Conservation (phyloP, 2,329 filamentous ascomycete genomes). For the Plenodomus lindquistii region DNA sequence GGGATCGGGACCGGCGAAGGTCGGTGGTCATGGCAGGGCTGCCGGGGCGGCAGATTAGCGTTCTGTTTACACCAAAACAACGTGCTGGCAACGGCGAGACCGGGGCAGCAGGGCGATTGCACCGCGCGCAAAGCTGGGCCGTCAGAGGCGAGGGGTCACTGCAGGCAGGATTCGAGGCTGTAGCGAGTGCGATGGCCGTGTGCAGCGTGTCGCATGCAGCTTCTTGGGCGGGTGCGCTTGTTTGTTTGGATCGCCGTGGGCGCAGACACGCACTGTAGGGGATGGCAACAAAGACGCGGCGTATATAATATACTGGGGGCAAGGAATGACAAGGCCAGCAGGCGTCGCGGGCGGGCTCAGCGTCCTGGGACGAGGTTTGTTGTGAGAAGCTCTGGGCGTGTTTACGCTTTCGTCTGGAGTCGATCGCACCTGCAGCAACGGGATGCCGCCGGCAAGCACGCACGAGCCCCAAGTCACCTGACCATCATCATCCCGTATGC, state of each 20-base stretch:
- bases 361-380: constrained; percentile 27
- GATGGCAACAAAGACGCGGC: constrained; percentile 10
- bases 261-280: constrained; percentile 11
- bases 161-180: background rate
- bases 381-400: constrained; percentile 26
- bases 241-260: constrained; percentile 19
- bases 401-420: constrained; percentile 25
- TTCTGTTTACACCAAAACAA: constrained; percentile 45
- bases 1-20: constrained; percentile 51
- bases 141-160: constrained; percentile 1
- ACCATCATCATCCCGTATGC: constrained; percentile 3
- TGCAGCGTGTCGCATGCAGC: background rate
- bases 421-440: constrained; percentile 21
- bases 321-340: constrained; percentile 23
- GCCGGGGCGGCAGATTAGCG: constrained; percentile 18
- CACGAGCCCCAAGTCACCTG: constrained; percentile 12
- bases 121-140: background rate
- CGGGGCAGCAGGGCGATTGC: constrained; percentile 1
- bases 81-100: constrained; percentile 17
- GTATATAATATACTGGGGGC: constrained; percentile 14
- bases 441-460: constrained; percentile 19
- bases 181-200: background rate
- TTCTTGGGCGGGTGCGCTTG: constrained; percentile 9
- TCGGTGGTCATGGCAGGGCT: constrained; percentile 39
- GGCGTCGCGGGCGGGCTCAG: constrained; percentile 20